Evolutionary conservation across 2,329 filamentous ascomycete genomes (phyloP), one percentile per base, ranked within the genome.

Genomic region (Monilinia laxa): DNA sequence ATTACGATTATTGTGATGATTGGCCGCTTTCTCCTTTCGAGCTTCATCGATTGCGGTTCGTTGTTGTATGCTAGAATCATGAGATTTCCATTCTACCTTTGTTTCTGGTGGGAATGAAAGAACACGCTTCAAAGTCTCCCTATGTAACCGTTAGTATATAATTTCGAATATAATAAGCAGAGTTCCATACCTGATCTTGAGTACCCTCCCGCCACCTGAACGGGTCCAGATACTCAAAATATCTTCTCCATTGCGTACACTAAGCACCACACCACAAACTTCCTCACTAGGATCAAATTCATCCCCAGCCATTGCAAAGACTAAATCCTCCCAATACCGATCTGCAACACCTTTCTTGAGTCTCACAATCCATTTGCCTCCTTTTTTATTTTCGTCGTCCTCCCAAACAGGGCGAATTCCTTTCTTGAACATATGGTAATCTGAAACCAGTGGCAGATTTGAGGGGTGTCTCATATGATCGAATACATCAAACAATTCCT

Each of bases 321-420:
- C 81, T 60, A 98, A 83, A 76, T 97, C 92, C 81, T 99, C 95
- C 92, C 95, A 99, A 79, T 96, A 97, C 65, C 94, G 88, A 79
- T 98, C 95, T 23, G 92, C 92, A 25, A 99, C 92, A 35, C 95
- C 95, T 83, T 99, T 99, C 85, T 97, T 97, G 77, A 99, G 82
- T 71, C 94, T 86, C 77, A 99, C 89, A 71, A 97, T 93, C 94
- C 94, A 99, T 81, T 99, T 99, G 62, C 95, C 95, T 65, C 95
- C 95, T 72, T 89, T 90, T 79, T 92, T 95, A 81, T 99, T 99
- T 77, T 96, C 92, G 57, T 97, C 93, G 73, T 99, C 95, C 79
- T 99, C 95, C 95, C 95, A 99, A 73, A 99, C 95, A 28, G 95
- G 95, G 68, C 95, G 88, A 69, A 99, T 93, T 65, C 93, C 94